Conservation (phyloP, 1,284 basidiomycete genomes). For the Fomitopsis palustris region DNA sequence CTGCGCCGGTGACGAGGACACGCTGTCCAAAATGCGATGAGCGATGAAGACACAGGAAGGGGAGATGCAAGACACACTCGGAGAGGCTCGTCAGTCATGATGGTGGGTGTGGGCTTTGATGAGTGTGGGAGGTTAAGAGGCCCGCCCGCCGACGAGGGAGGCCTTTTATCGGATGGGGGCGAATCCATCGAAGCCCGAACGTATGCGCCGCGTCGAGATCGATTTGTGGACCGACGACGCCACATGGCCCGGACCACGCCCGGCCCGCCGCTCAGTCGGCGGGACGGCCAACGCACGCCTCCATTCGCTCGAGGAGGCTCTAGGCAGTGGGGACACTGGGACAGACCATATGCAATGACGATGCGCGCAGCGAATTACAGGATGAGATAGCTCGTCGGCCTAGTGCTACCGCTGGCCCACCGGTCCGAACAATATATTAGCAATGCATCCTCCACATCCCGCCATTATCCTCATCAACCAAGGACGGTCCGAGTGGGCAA, state of each 20-base stretch:
- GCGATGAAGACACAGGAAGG: background rate
- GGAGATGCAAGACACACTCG: constrained; percentile 34
- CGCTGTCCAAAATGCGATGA: constrained; percentile 36
- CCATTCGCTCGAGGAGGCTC: background rate
- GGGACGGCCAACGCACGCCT: background rate
- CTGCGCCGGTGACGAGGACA: constrained; percentile 79
- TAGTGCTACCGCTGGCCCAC: background rate
- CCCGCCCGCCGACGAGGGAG: background rate
- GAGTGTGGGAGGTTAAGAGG: background rate
- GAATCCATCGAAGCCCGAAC: background rate
- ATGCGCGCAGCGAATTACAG: background rate
- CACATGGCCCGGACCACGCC: background rate
- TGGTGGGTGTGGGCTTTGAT: background rate
- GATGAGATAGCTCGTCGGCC: background rate
- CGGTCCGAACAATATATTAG: background rate
- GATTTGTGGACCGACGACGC: background rate
- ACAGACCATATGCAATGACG: background rate
- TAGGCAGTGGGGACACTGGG: background rate
- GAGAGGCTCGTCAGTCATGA: constrained; percentile 29
- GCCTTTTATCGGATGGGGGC: constrained; percentile 13
- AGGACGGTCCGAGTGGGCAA: too few relatives aligned
- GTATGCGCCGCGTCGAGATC: constrained; percentile 2
- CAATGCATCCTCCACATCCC: background rate
- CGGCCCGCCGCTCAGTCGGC: background rate
- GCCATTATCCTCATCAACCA: too few relatives aligned